phyloP scores from a whole-genome alignment of 2,329 filamentous ascomycete genomes.

The Alternaria panax region DNA sequence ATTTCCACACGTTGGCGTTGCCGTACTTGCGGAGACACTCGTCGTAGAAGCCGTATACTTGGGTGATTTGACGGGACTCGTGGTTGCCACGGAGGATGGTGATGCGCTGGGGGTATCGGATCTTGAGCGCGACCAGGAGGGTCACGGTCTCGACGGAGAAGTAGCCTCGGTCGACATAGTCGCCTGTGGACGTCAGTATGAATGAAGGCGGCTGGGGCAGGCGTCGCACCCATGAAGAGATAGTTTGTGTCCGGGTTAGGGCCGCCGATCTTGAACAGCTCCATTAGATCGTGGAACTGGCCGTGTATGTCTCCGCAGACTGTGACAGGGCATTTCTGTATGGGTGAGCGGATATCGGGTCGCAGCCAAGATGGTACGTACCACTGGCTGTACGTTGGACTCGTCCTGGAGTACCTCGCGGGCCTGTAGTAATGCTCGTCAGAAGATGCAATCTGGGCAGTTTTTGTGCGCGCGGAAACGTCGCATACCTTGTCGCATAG shows the following conservation, averaged over 20 bases:
- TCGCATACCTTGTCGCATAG: constrained; percentile 88
- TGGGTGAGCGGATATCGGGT: constrained; percentile 24
- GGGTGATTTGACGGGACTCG: constrained; percentile 78
- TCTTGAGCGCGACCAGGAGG: constrained; percentile 94
- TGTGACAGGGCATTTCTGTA: constrained; percentile 90
- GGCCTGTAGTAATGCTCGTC: constrained; percentile 64
- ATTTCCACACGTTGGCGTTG: constrained; percentile 80
- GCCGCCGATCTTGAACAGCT: constrained; percentile 98
- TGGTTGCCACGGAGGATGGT: constrained; percentile 96
- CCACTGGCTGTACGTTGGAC: constrained; percentile 98
- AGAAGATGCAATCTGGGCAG: constrained; percentile 13
- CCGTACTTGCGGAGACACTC: constrained; percentile 80
- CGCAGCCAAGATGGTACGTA: constrained; percentile 58
- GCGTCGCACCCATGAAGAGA: constrained; percentile 85
- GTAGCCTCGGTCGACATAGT: constrained; percentile 98
- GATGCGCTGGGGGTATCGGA: constrained; percentile 96
- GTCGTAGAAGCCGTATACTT: constrained; percentile 81
- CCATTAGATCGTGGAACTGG: constrained; percentile 99
- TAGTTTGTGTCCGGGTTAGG: constrained; percentile 99
- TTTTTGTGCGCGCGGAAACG: background rate
- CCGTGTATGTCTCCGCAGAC: constrained; percentile 99
- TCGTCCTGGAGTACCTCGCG: constrained; percentile 96
- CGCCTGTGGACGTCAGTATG: constrained; percentile 65
- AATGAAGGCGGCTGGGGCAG: background rate
- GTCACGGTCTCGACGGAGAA: constrained; percentile 99